Evolutionary conservation across 1,139 yeast genomes (phyloP), one percentile per base, ranked within the genome.

Genomic region (Debaryomyces psychrophilus): DNA sequence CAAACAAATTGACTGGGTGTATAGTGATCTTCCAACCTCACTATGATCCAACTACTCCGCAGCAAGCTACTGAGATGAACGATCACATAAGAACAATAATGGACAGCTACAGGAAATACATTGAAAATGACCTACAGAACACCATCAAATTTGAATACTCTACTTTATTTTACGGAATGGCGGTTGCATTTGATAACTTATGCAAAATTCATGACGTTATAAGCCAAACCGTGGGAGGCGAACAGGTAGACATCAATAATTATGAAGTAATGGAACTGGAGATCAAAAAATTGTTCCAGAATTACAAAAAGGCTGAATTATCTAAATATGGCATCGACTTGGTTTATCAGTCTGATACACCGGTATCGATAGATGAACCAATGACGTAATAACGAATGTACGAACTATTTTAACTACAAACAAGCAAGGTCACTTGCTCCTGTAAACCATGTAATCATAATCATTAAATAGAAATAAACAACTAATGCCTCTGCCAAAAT

Each of bases 101-200:
- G 29, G 28, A 36, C 20, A 48, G 38, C 42, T 52, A 45, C 17
- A 38, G 43, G 18, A 18, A 31, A 3, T 50, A 36, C 33, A 42
- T 50, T 5, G 42, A 35, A 4, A 23, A 37, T 4, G 37, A 28
- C 6, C 46, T 55, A 20, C 39, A 40, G 9, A 48, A 49, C 9
- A 37, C 29, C 2, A 40, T 55, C 11, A 43, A 34, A 12, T 39
- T 44, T 31, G 49, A 38, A 18, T 55, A 51, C 34, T 45, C 45
- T 26, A 33, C 43, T 2, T 37, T 50, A 11, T 48, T 52, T 31
- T 44, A 46, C 26, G 58, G 57, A 5, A 28, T 54, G 9, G 44
- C 55, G 3, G 48, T 54, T 11, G 43, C 45, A n/a, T 50, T 53
- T 18, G 34, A 23, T 11, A 37, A 41, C 29, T 31, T 44, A 27